phyloP scores from a whole-genome alignment of 2,329 filamentous ascomycete species.

The Emmonsiellopsis sp. region DNA sequence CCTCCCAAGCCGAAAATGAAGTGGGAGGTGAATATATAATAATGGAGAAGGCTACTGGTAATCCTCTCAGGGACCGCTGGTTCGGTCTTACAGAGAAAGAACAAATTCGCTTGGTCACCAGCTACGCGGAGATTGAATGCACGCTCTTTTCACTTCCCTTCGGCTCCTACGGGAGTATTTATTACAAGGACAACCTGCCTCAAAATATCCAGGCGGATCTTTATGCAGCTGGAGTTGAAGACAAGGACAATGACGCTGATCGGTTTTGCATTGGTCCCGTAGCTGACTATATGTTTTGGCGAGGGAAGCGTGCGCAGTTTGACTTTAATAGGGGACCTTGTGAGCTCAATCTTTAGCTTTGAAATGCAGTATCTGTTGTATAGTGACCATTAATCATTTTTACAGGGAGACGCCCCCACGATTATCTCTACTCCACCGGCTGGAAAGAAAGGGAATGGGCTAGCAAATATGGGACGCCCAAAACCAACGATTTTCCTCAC shows the following conservation, averaged over 20 bases:
- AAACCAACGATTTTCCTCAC: constrained; percentile 13
- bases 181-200: constrained; percentile 11
- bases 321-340: constrained; percentile 14
- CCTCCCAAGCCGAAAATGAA: constrained; percentile 21
- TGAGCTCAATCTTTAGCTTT: constrained; percentile 7
- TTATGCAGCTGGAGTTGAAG: not conserved
- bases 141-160: constrained; percentile 12
- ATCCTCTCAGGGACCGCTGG: constrained; percentile 22
- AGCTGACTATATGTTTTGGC: constrained; percentile 18
- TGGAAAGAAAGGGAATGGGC: constrained; percentile 12
- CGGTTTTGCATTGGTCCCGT: constrained; percentile 7
- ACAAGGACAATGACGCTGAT: not conserved
- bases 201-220: constrained; percentile 4
- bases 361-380: not conserved
- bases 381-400: not conserved
- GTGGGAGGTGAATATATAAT: constrained; percentile 32
- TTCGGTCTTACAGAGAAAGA: constrained; percentile 5
- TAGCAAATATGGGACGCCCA: constrained; percentile 11
- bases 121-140: constrained; percentile 11
- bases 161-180: constrained; percentile 13
- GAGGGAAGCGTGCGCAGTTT: constrained; percentile 9
- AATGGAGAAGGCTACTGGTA: constrained; percentile 25
- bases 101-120: constrained; percentile 9
- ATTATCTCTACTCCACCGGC: constrained; percentile 12
- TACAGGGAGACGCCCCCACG: constrained; percentile 11